Conservation (phyloP, 306 rosid genomes). For the Benincasa hispida region DNA sequence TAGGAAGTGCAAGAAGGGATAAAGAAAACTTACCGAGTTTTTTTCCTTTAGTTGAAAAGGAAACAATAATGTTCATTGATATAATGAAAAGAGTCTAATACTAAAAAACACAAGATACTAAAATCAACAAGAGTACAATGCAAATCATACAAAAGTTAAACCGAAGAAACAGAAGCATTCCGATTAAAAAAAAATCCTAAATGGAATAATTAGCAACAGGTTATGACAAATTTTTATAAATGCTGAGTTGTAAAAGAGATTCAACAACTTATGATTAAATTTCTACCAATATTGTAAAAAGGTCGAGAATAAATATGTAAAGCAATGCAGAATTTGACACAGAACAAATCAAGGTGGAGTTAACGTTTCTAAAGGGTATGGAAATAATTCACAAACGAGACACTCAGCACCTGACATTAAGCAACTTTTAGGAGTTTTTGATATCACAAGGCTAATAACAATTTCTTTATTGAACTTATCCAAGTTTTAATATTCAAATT, state of each 20-base stretch:
- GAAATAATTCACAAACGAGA: not conserved
- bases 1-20: not conserved
- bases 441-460: not conserved
- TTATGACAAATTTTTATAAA: no score
- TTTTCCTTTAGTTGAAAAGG: no score
- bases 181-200: no score
- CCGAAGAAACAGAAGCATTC: no score
- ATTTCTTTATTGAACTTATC: not conserved
- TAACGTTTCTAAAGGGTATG: not conserved
- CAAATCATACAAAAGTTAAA: no score
- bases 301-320: not conserved
- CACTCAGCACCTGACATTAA: not conserved
- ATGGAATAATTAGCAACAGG: no score
- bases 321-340: not conserved
- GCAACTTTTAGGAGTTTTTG: not conserved
- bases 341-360: not conserved
- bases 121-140: no score
- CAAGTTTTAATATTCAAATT: not conserved
- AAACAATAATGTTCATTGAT: no score
- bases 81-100: no score
- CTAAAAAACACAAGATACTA: no score
- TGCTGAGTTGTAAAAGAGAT: not conserved
- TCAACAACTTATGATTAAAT: not conserved
- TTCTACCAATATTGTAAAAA: not conserved
- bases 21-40: no score